Conservation (phyloP, 1,139 yeast species). For the Hyphopichia fennica region DNA sequence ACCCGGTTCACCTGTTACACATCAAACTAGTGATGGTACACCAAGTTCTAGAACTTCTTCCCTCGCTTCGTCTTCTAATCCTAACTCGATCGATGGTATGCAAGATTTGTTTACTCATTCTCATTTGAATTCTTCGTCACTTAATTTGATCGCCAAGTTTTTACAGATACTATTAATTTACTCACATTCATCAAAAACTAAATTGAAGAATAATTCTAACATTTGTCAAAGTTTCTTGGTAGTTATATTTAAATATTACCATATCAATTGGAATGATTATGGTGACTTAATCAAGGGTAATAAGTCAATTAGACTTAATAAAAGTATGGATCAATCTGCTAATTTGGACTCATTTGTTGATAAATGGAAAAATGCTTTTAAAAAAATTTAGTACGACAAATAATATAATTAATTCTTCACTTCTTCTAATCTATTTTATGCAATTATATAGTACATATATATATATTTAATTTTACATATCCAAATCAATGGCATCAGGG, state of each 20-base stretch:
- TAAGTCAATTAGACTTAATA: constrained; percentile 40
- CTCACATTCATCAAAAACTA: constrained; percentile 36
- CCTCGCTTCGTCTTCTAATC: constrained; percentile 2
- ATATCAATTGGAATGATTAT: constrained; percentile 43
- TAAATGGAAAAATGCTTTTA: constrained; percentile 38
- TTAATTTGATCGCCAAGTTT: constrained; percentile 29
- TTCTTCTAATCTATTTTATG: constrained; percentile 2
- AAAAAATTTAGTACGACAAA: constrained; percentile 7
- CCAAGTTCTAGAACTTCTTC: constrained; percentile 4
- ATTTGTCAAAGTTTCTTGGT: constrained; percentile 36
- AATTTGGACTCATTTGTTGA: constrained; percentile 40
- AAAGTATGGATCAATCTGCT: constrained; percentile 29
- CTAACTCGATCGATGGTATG: constrained; percentile 7
- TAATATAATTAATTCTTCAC: not conserved
- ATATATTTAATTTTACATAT: constrained; percentile 25
- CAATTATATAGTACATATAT: not conserved
- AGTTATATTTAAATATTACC: constrained; percentile 39
- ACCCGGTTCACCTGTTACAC: constrained; percentile 4
- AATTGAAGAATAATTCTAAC: constrained; percentile 29
- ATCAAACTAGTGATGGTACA: not conserved
- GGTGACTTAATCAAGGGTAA: constrained; percentile 34
- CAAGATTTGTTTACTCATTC: constrained; percentile 3
- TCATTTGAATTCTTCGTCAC: constrained; percentile 23
- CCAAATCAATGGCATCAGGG: constrained; percentile 69
- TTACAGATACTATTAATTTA: constrained; percentile 38